Base-by-base conservation (phyloP, 2,329 filamentous ascomycete species). In the Lachnellula cervina region DNA sequence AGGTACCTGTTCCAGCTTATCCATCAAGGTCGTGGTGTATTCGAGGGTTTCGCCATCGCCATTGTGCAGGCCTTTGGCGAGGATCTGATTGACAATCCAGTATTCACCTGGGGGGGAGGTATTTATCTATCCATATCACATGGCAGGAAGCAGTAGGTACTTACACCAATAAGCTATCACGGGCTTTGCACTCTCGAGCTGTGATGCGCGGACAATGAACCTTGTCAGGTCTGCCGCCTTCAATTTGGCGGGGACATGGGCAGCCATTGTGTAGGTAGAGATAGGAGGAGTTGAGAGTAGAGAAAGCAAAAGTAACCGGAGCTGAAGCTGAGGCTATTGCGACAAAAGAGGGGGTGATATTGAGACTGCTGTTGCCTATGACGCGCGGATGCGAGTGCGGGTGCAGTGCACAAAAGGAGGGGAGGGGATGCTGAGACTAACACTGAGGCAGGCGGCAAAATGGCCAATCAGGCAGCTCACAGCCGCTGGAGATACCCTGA, bases 91-190 rank as follows among this genome's bases (percentile, higher is more conserved):
- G 47, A 96, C 88, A 25, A 94, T 89, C 79, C 90, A 94, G 72
- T 94, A 96, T 68, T 95, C 87, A 71, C 89, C 90, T 94, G 40
- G 59, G 64, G 63, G 57, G 53, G 69, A 21, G 65, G 60, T 55
- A 47, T 57, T 49, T 42, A 40, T 43, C 43, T 45, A 44, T 47
- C 49, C 9, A 17, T 17, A 23, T 25, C 6, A 47, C 19, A 28
- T 42, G 13, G 13, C 37, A 17, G 7, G 47, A 9, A 21, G 17
- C 1, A 40, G 17, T 11, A 48, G 42, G 38, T 6, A 80, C 87
- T 69, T 80, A 96, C 93, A 94, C 91, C 93, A 97, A 73, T 97
- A 99, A 60, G 92, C 81, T 64, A 97, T 82, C 57, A 94, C 89
- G 8, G 94, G 94, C 73, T 93, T 94, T 68, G 86, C 83, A 57